A percentile compares a stretch with the other conserved stretches of the same genome.
Evolutionary conservation across 805 yeast species (phyloP).

Genomic region (Saturnispora kantuleensis): DNA sequence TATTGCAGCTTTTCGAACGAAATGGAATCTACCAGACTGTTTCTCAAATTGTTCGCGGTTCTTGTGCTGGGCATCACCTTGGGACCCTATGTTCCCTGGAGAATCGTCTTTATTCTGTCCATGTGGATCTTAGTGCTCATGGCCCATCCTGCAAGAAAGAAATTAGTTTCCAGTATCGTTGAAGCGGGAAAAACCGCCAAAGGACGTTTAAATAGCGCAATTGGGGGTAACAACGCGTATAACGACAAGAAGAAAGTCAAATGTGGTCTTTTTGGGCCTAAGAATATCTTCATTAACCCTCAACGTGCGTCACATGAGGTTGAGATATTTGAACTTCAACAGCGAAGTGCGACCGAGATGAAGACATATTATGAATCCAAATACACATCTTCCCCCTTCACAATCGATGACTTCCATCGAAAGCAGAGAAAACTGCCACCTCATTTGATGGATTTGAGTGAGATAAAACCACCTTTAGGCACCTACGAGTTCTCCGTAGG

Average conservation of each 20-base stretch:
- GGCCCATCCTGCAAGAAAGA: conserved; percentile 49
- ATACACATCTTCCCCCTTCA: conserved; percentile 49
- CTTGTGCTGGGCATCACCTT: conserved; percentile 34
- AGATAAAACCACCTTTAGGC: conserved; percentile 49
- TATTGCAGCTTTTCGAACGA: conserved; percentile 68
- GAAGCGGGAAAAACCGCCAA: too few species aligned
- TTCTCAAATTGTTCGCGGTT: conserved; percentile 32
- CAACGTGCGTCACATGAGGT: conserved; percentile 51
- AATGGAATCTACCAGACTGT: conserved; percentile 50
- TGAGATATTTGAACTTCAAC: conserved; percentile 70
- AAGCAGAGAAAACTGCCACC: conserved; percentile 48
- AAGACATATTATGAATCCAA: conserved; percentile 52
- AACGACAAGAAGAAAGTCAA: background rate
- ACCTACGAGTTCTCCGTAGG: too few species aligned
- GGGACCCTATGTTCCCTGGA: conserved; percentile 56
- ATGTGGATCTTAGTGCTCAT: conserved; percentile 48
- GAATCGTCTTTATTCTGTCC: conserved; percentile 39
- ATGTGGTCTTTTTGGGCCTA: background rate
- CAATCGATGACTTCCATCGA: conserved; percentile 1
- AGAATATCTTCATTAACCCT: conserved; percentile 49
- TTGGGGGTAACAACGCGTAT: background rate
- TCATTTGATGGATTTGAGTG: conserved; percentile 46
- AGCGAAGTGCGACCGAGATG: conserved; percentile 45
- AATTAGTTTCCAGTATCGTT: conserved; percentile 9
- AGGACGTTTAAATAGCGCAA: too few species aligned